Conservation (phyloP, 176 grass and related monocot genomes). For the Aechmea fasciata region DNA sequence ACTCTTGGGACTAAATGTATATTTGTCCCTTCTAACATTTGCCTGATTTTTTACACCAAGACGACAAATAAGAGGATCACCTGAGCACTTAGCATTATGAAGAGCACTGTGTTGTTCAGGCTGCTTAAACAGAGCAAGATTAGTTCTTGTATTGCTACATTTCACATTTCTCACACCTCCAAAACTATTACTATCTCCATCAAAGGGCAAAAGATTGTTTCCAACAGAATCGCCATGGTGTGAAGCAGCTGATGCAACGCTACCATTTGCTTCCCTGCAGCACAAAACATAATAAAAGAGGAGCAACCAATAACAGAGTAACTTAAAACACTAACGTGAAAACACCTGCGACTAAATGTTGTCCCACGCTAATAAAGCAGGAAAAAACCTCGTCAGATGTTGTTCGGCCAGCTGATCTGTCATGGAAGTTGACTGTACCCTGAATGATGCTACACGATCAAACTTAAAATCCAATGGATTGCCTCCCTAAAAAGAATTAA, state of each 20-base stretch:
- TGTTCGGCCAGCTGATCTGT: constrained; percentile 55
- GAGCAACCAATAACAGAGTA: neutral
- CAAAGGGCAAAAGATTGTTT: constrained; percentile 89
- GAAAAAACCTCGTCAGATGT: constrained; percentile 62
- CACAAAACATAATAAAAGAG: constrained; percentile 12
- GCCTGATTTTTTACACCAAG: constrained; percentile 24
- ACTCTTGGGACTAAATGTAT: constrained; percentile 31
- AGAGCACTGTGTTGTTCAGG: constrained; percentile 33
- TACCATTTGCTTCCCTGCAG: constrained; percentile 77
- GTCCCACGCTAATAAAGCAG: neutral
- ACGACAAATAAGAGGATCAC: constrained; percentile 66
- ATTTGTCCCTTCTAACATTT: constrained; percentile 16
- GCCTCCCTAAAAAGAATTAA: constrained; percentile 61
- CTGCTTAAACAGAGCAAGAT: constrained; percentile 26
- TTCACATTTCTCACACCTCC: constrained; percentile 42
- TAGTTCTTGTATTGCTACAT: constrained; percentile 42
- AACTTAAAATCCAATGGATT: constrained; percentile 98
- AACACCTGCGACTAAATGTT: neutral
- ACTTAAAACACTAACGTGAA: neutral
- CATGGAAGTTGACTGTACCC: constrained; percentile 90
- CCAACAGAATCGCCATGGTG: constrained; percentile 84
- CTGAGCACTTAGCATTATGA: constrained; percentile 56
- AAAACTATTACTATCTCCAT: constrained; percentile 70
- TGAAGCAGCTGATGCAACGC: constrained; percentile 64
- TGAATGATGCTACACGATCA: constrained; percentile 57